These are phyloP conservation scores for Lactarius sanguifluus DNA, from an alignment of 768 basidiomycete genomes.

Conservation along the genomic window DNA sequence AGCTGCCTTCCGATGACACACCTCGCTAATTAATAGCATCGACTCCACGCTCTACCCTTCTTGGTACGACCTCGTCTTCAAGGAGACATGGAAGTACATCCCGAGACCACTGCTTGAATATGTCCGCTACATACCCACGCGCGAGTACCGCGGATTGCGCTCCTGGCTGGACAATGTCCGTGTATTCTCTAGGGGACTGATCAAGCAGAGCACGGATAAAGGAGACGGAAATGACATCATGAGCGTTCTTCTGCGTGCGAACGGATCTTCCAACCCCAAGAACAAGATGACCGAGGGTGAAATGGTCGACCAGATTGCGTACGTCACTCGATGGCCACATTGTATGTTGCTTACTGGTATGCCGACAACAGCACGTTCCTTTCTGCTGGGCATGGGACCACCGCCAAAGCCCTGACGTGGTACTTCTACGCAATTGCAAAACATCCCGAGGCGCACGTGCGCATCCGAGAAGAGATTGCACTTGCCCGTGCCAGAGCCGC, in stretches of 20 bases:
- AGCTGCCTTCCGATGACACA: neutral
- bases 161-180: neutral
- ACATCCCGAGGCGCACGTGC: slow-evolving; percentile 4
- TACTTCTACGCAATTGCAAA: slow-evolving; percentile 5
- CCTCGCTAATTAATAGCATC: neutral
- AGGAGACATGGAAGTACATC: neutral
- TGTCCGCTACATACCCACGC: neutral
- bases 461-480: slow-evolving; percentile 24
- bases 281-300: neutral
- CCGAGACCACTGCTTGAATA: neutral
- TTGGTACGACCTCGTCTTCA: slow-evolving; percentile 4
- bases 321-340: neutral
- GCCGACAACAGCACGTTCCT: slow-evolving; percentile 1
- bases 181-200: neutral
- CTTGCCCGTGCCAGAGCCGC: slow-evolving; percentile 5
- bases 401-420: neutral
- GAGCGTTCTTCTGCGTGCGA: slow-evolving; percentile 8
- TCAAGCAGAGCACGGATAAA: neutral
- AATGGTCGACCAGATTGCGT: slow-evolving; percentile 1
- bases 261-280: neutral
- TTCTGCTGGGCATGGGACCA: neutral
- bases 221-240: slow-evolving; percentile 1
- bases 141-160: slow-evolving; percentile 8
- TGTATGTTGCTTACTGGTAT: neutral
- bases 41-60: slow-evolving; percentile 6